Conservation (phyloP, 75 land plant species). For the Ceratopteris richardii region DNA sequence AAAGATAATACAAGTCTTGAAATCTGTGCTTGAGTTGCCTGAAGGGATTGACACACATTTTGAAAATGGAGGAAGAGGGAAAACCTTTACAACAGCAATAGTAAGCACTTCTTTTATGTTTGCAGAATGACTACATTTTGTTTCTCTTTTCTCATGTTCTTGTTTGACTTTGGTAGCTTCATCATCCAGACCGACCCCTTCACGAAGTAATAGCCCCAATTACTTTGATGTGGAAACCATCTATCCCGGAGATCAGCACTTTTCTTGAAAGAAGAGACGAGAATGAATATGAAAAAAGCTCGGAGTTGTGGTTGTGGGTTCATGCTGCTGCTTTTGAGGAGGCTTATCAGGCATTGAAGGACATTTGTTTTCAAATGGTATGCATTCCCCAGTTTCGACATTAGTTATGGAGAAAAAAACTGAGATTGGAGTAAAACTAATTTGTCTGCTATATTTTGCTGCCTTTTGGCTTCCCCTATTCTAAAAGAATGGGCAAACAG, state of each 20-base stretch:
- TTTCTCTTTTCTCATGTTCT: no score
- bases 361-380: slow-evolving; percentile 56
- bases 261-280: not conserved
- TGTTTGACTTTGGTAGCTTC: no score
- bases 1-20: not conserved
- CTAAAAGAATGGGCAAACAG: slow-evolving; percentile 19
- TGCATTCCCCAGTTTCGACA: not conserved
- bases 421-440: no score
- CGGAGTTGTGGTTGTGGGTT: slow-evolving; percentile 72
- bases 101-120: no score
- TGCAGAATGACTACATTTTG: no score
- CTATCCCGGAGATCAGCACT: not conserved
- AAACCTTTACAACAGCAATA: no score
- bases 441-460: no score
- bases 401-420: no score
- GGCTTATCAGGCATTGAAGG: slow-evolving; percentile 39
- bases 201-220: slow-evolving; percentile 61
- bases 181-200: not conserved
- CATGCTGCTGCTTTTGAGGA: slow-evolving; percentile 76
- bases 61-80: no score
- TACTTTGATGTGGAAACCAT: slow-evolving; percentile 61
- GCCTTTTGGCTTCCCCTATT: no score
- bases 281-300: not conserved
- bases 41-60: no score
- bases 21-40: no score